Evolutionary conservation across 495 filamentous ascomycete species (phyloP), one percentile per base, ranked within the genome.

Genomic region (Neurospora cerealis): DNA sequence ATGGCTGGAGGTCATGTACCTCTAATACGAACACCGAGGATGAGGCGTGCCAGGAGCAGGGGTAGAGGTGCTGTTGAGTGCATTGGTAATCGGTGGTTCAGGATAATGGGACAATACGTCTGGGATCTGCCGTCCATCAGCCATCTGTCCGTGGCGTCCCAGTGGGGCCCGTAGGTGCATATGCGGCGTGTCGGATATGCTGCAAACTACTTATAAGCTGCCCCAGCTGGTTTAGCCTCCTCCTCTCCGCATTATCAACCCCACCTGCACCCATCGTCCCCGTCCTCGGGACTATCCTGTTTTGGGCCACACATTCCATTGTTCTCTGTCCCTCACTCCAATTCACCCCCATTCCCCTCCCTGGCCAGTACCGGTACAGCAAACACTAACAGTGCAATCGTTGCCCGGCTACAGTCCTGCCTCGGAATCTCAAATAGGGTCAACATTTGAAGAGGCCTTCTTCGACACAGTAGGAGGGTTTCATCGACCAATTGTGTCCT

Each of bases 151-250:
- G 48, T 60, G 48, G 48, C 28, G 28, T 66, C 6, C 54, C 28
- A 66, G 28, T 66, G 6, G 54, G 54, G 24, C 15, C 54, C 11
- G 28, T 66, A 32, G 24, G 54, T 6, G 54, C 54, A 62, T 62
- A 62, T 62, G 54, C 54, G 72, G 74, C 72, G 71, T 69, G 70
- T 73, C 74, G 74, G 66, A 24, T 73, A 70, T 70, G 70, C 72
- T 69, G 39, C 74, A 60, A 73, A 66, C 54, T 66, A 71, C 72
- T 73, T 69, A 77, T 75, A 78, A 70, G 74, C 70, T 75, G 73
- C 72, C 69, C 71, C 78, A 73, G 74, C 71, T 75, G 71, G 73
- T 48, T 41, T 72, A 76, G 46, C 73, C 69, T 71, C 44, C 73
- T 77, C 71, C 74, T 2, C 69, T 72, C 73, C 73, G 34, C 73